Percentiles rank a stretch among this genome's conserved stretches.
phyloP scores from a whole-genome alignment of 2,329 filamentous ascomycete species.

The Aphanocladium album region DNA sequence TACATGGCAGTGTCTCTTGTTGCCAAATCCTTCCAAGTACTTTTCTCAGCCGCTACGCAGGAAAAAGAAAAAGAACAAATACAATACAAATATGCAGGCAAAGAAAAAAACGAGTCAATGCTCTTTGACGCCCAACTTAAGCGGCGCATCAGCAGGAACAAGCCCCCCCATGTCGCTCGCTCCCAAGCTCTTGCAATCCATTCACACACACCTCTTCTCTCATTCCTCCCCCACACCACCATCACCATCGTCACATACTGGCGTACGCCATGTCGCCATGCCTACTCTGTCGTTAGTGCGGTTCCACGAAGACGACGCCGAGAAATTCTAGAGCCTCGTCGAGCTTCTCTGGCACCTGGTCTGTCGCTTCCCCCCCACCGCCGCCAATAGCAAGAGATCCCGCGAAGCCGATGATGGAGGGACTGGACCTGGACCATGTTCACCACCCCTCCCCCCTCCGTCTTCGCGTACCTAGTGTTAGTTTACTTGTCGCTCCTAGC shows the following conservation, averaged over 20 bases:
- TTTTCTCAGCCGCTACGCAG: too few species aligned
- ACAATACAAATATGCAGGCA: neutral
- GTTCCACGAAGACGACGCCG: neutral
- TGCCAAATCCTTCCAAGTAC: too few species aligned
- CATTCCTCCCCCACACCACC: neutral
- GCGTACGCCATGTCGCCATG: neutral
- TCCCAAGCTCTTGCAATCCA: too few species aligned
- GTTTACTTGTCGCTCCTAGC: too few species aligned
- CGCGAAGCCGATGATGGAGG: neutral
- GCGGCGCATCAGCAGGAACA: neutral
- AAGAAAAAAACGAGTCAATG: neutral
- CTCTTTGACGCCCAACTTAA: neutral
- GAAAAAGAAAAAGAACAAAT: neutral
- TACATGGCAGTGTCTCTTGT: neutral
- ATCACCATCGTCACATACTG: neutral
- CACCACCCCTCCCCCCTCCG: too few species aligned
- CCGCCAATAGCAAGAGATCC: neutral
- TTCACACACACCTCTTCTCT: neutral
- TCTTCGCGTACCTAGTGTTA: too few species aligned
- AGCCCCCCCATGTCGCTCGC: neutral
- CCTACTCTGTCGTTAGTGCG: too few species aligned
- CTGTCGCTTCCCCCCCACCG: neutral
- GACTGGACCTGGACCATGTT: too few species aligned
- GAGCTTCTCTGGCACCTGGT: too few species aligned
- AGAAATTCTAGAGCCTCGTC: neutral